These are phyloP conservation scores for Aspergillus pseudoviridinutans DNA, from an alignment of 2,329 filamentous ascomycete species.

Conservation along the genomic window DNA sequence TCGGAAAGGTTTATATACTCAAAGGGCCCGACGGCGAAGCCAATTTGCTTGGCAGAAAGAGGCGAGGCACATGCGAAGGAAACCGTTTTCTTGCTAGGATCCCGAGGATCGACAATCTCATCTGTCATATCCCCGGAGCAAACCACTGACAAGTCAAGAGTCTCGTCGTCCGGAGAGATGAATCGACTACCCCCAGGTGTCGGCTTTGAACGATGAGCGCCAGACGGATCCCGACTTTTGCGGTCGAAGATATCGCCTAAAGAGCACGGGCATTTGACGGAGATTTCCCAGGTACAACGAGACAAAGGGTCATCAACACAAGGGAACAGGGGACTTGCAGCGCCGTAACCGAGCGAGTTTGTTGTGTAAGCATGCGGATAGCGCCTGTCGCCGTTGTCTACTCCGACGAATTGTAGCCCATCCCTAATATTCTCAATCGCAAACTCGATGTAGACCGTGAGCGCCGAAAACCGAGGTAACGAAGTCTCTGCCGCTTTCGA, in stretches of 20 bases:
- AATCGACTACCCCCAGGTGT: constrained; percentile 31
- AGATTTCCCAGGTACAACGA: constrained; percentile 81
- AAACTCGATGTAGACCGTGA: constrained; percentile 72
- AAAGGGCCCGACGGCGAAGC: constrained; percentile 91
- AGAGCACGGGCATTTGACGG: constrained; percentile 79
- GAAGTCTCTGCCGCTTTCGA: constrained; percentile 35
- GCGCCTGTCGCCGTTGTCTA: constrained; percentile 71
- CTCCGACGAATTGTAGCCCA: constrained; percentile 85
- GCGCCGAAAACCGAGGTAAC: constrained; percentile 52
- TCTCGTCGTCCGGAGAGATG: constrained; percentile 72
- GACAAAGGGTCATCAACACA: constrained; percentile 83
- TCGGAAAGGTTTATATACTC: constrained; percentile 87
- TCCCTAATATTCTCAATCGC: constrained; percentile 71
- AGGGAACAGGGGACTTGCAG: constrained; percentile 82
- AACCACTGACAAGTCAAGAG: constrained; percentile 82
- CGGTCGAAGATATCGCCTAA: constrained; percentile 67
- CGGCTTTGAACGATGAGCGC: constrained; percentile 21
- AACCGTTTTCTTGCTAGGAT: constrained; percentile 80
- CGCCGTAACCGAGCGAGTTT: constrained; percentile 72
- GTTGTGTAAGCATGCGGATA: constrained; percentile 92
- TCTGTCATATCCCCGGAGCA: constrained; percentile 87
- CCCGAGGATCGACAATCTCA: constrained; percentile 71
- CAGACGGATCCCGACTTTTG: constrained; percentile 23
- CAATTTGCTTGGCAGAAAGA: constrained; percentile 81
- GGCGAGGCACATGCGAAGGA: constrained; percentile 74